Evolutionary conservation across 192 early-diverging fungal genomes (phyloP).

Genomic region (Chytriomyces hyalinus): DNA sequence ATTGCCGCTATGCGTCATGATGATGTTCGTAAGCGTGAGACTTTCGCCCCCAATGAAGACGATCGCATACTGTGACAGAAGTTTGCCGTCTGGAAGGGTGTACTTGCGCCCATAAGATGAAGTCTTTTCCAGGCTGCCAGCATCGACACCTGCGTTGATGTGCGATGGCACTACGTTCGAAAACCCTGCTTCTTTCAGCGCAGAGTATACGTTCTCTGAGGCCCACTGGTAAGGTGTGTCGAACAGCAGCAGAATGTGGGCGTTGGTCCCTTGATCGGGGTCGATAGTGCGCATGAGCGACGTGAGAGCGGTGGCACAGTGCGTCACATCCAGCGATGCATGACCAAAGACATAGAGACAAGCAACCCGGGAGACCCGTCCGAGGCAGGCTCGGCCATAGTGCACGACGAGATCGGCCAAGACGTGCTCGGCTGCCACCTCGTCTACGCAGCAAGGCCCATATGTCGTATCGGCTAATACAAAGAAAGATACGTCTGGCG

Average conservation of each 20-base stretch:
- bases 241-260: conserved; percentile 69
- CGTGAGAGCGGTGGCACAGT: conserved; percentile 51
- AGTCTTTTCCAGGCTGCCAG: background rate
- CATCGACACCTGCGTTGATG: conserved; percentile 6
- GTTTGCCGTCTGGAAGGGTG: conserved; percentile 27
- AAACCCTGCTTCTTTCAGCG: conserved; percentile 6
- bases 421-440: conserved; percentile 92
- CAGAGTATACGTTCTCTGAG: conserved; percentile 26
- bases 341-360: conserved; percentile 82
- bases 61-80: conserved; percentile 69
- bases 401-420: conserved; percentile 89
- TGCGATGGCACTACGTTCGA: conserved; percentile 20
- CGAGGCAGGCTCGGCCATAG: conserved; percentile 91
- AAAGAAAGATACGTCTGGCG: conserved; percentile 52
- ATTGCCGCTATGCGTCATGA: conserved; percentile 76
- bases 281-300: background rate
- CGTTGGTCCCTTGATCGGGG: conserved; percentile 51
- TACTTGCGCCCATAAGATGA: conserved; percentile 20
- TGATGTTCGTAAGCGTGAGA: conserved; percentile 82
- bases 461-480: conserved; percentile 95
- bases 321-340: conserved; percentile 66
- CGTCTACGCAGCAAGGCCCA: conserved; percentile 97
- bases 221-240: conserved; percentile 78
- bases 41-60: conserved; percentile 87
- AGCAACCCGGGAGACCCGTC: conserved; percentile 46